Conservation (phyloP, 768 basidiomycete species). For the Collybia nuda region DNA sequence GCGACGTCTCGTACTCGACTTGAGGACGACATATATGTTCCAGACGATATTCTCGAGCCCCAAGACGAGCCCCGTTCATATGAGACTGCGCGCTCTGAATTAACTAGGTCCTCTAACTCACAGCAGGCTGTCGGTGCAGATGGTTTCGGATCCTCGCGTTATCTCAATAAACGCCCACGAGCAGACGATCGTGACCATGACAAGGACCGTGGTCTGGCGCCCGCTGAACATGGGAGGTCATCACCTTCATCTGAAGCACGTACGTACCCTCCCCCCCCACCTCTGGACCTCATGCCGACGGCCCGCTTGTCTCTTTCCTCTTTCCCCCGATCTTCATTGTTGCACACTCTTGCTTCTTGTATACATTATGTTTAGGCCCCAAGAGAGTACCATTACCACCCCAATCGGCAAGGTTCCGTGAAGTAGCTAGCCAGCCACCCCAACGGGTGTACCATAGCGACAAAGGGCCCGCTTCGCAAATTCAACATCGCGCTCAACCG, state of each 20-base stretch:
- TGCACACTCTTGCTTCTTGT: slow-evolving; percentile 6
- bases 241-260: slow-evolving; percentile 22
- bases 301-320: slow-evolving; percentile 4
- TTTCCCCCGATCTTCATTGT: slow-evolving; percentile 11
- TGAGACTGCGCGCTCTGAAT: slow-evolving; percentile 5
- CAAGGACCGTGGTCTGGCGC: slow-evolving; percentile 11
- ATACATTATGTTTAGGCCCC: slow-evolving; percentile 27
- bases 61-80: slow-evolving; percentile 10
- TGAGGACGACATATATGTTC: slow-evolving; percentile 21
- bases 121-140: slow-evolving; percentile 5
- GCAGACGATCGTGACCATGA: slow-evolving; percentile 12
- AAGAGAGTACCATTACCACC: slow-evolving; percentile 45
- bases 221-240: slow-evolving; percentile 4
- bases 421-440: slow-evolving; percentile 12
- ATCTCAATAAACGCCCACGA: slow-evolving; percentile 7
- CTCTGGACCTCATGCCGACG: slow-evolving; percentile 16
- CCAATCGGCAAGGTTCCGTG: slow-evolving; percentile 38
- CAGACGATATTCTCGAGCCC: slow-evolving; percentile 17
- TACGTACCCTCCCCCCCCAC: slow-evolving; percentile 27
- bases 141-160: slow-evolving; percentile 1
- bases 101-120: slow-evolving; percentile 7
- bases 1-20: slow-evolving; percentile 1
- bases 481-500: slow-evolving; percentile 4
- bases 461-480: not conserved
- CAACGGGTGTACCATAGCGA: slow-evolving; percentile 1